Evolutionary conservation across 2,329 filamentous ascomycete species (phyloP), one percentile per base, ranked within the genome.

Genomic region (Neopestalotiopsis sp.): DNA sequence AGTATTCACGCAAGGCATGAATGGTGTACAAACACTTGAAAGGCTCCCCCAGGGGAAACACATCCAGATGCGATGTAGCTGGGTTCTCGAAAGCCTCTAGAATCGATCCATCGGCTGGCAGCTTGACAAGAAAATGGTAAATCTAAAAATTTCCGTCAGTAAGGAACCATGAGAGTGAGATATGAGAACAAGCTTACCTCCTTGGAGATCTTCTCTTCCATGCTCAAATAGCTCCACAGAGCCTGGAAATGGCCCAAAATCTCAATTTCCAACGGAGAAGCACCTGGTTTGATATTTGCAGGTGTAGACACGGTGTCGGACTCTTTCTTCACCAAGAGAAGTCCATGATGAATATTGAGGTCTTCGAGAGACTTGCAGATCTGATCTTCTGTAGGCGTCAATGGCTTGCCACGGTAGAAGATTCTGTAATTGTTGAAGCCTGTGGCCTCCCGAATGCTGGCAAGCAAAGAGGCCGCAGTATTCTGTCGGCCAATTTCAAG

Each of bases 221-320:
- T 88, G 71, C 90, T 89, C 67, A 98, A 85, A 75, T 95, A 92
- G 58, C 89, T 88, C 86, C 96, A 97, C 30, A 99, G 82, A 70
- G 95, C 90, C 67, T 93, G 88, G 75, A 97, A 97, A 78, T 97
- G 93, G 68, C 90, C 87, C 73, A 96, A 83, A 28, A 98, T 90
- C 74, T 95, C 93, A 13, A 89, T 86, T 76, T 98, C 94, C 2
- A 98, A 86, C 45, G 82, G 86, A 71, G 83, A 90, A 61, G 83
- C 87, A 64, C 82, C 89, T 65, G 80, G 85, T 70, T 83, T 84
- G 66, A 86, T 81, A 38, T 84, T 76, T 71, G 83, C 73, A 32
- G 84, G 76, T 68, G 83, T 79, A 3, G 81, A 79, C 9, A 81
- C 77, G 0, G 80, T 76, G 14, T 86, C 84, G 24, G 86, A 84